A percentile compares a stretch with the other conserved stretches of the same genome.
Conservation (phyloP, 768 basidiomycete genomes). For the Nidularia pulvinata region DNA sequence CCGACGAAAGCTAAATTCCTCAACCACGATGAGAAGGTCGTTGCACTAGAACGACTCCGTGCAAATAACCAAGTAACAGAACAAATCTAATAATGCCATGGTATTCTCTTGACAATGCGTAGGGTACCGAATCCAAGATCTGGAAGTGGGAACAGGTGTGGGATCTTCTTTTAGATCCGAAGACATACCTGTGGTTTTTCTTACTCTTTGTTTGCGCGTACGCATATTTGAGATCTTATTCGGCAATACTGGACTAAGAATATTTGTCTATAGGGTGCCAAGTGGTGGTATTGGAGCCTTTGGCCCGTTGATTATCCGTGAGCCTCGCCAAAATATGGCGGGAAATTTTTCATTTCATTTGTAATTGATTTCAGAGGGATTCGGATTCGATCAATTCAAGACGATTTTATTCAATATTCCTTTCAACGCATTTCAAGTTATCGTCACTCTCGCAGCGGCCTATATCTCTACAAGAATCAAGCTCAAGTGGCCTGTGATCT, state of each 20-base stretch:
- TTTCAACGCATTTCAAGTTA: constrained; percentile 38
- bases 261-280: constrained; percentile 20
- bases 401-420: constrained; percentile 52
- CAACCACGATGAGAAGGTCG: constrained; percentile 34
- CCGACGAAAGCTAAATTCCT: constrained; percentile 39
- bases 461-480: constrained; percentile 31
- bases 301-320: constrained; percentile 41
- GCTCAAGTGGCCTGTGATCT: constrained; percentile 37
- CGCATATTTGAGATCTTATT: constrained; percentile 2
- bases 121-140: constrained; percentile 40
- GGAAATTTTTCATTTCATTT: too few relatives aligned
- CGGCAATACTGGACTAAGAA: constrained; percentile 4
- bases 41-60: constrained; percentile 37
- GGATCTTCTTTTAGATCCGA: constrained; percentile 33
- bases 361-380: constrained; percentile 23
- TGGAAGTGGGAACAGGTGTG: constrained; percentile 45
- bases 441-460: constrained; percentile 31
- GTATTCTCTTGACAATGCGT: not conserved
- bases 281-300: constrained; percentile 41
- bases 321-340: too few relatives aligned
- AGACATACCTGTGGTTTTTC: constrained; percentile 39
- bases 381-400: constrained; percentile 36
- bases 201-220: constrained; percentile 42
- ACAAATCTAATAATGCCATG: not conserved
- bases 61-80: constrained; percentile 35